Evolutionary conservation across 352 stramenopile species (phyloP), one percentile per base, ranked within the genome.

Genomic region (Pythium volutum): DNA sequence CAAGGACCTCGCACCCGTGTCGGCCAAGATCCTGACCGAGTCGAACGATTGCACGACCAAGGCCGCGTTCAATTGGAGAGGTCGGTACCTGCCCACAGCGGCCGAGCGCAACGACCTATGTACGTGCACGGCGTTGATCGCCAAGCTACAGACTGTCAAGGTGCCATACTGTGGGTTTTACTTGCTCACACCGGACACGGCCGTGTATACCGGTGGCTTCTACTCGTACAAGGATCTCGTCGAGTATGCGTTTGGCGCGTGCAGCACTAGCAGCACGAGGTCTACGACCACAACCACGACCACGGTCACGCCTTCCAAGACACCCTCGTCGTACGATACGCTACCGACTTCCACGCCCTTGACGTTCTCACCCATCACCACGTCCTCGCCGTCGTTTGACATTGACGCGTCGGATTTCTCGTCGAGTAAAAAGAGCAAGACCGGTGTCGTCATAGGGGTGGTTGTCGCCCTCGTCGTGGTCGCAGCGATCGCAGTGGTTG

Each of bases 191-290:
- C 46, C 26, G 1, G 15, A 29, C 26, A n/a, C 25, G n/a, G n/a
- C n/a, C n/a, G n/a, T n/a, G 4, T 7, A 4, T 1, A 38, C 14
- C 15, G 16, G 16, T 0, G 46, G n/a, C 14, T 53, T 15, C 25
- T 53, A 53, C n/a, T 53, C 46, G 26, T 53, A 53, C 26, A 53
- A 53, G 46, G 31, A 39, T 18, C 26, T 53, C 3, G 18, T 53
- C 46, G n/a, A 53, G 15, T 53, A 38, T 12, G 46, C 46, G 7
- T 39, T 53, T 23, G 46, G n/a, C 10, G 3, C 12, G 15, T 53
- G 46, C 46, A 38, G 25, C 8, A 11, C 15, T 15, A 53, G 14
- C 46, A 39, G 36, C 36, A 20, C 36, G 2, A 38, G 26, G 27
- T 25, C 46, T 1, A 26, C 46, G 25, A 53, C 25, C 0, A 52